phyloP scores from a whole-genome alignment of 106 monocot species.

The Dioscorea zingiberensis region DNA sequence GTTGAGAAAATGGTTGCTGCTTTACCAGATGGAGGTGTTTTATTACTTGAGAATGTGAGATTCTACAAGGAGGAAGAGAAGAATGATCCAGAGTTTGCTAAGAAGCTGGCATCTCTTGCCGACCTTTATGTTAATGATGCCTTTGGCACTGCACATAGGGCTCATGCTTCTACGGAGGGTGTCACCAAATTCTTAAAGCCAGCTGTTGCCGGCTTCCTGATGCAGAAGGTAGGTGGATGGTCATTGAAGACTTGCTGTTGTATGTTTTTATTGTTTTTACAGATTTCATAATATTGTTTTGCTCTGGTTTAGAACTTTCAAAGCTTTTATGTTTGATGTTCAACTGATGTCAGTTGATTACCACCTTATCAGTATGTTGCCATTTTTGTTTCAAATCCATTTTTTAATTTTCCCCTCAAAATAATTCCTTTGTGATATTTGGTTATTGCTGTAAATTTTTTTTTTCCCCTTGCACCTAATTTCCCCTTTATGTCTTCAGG shows the following conservation, averaged over 20 bases:
- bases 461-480: not conserved
- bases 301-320: too few relatives aligned
- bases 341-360: too few relatives aligned
- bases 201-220: constrained; percentile 72
- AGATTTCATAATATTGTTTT: too few relatives aligned
- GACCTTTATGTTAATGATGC: constrained; percentile 97
- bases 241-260: too few relatives aligned
- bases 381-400: too few relatives aligned
- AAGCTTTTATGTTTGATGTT: too few relatives aligned
- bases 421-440: too few relatives aligned
- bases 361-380: too few relatives aligned
- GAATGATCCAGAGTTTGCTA: constrained; percentile 91
- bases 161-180: constrained; percentile 90
- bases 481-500: constrained; percentile 16
- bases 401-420: too few relatives aligned
- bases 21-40: constrained; percentile 71
- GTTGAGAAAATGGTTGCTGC: constrained; percentile 67
- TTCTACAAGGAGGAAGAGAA: constrained; percentile 98
- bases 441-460: too few relatives aligned
- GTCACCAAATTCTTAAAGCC: constrained; percentile 62
- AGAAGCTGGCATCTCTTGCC: constrained; percentile 83
- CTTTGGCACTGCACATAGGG: constrained; percentile 77
- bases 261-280: too few relatives aligned
- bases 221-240: constrained; percentile 56
- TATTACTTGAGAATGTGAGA: constrained; percentile 90